Evolutionary conservation across 2,329 filamentous ascomycete species (phyloP).

Genomic region (Aspergillus sclerotialis): DNA sequence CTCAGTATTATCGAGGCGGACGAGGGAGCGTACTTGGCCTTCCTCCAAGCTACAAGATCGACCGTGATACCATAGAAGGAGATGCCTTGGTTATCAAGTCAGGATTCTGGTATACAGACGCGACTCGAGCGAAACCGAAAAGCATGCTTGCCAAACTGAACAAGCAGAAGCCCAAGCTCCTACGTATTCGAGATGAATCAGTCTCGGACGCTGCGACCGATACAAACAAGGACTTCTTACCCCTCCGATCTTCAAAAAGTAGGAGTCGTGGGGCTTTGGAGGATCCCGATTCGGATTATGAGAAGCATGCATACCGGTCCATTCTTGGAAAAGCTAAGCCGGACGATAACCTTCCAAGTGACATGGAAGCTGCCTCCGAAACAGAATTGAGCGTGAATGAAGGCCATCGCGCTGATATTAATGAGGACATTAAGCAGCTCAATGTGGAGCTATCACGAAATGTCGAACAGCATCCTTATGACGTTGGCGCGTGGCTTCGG

Average conservation of each 20-base stretch:
- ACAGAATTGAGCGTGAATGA: slow-evolving; percentile 37
- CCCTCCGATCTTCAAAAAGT: slow-evolving; percentile 16
- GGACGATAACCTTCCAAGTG: slow-evolving; percentile 39
- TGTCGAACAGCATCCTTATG: slow-evolving; percentile 58
- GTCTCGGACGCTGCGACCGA: slow-evolving; percentile 13
- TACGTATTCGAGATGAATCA: slow-evolving; percentile 19
- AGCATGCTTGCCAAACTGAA: slow-evolving; percentile 24
- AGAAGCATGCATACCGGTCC: slow-evolving; percentile 55
- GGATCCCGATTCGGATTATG: slow-evolving; percentile 39
- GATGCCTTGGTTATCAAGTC: slow-evolving; percentile 31
- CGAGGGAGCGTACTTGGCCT: slow-evolving; percentile 65
- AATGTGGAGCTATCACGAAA: slow-evolving; percentile 53
- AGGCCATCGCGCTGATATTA: slow-evolving; percentile 27
- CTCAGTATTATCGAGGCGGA: slow-evolving; percentile 63
- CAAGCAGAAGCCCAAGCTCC: slow-evolving; percentile 13
- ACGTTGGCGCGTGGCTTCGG: slow-evolving; percentile 67
- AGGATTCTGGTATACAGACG: slow-evolving; percentile 29
- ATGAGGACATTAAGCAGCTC: slow-evolving; percentile 37
- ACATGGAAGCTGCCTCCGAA: slow-evolving; percentile 43
- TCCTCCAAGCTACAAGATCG: slow-evolving; percentile 54
- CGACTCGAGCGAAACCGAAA: slow-evolving; percentile 42
- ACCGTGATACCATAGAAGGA: slow-evolving; percentile 50
- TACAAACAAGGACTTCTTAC: slow-evolving; percentile 24
- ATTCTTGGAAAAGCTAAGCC: slow-evolving; percentile 58
- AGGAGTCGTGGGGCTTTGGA: slow-evolving; percentile 36